Evolutionary conservation across 495 filamentous ascomycete species (phyloP), one percentile per base, ranked within the genome.

Genomic region (Annulohypoxylon nitens): DNA sequence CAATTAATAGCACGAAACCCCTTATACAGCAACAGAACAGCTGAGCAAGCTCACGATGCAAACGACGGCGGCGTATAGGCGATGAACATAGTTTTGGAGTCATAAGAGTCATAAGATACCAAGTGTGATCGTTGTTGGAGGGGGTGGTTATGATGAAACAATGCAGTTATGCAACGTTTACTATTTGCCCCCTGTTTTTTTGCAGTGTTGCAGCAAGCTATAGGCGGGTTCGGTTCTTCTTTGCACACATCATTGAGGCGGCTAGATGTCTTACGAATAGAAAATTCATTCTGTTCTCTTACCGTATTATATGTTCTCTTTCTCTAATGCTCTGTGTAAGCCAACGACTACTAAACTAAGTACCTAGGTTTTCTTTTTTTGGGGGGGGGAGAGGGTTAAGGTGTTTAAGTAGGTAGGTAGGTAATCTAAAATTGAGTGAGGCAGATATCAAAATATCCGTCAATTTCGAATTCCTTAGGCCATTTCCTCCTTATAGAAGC

Each of bases 111-210:
- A 30, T 30, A 26, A 73, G 59, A 67, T 73, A 63, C 70, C 70
- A 68, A 33, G 45, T 59, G 33, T 34, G 41, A 63, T 61, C 30
- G 23, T 4, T 50, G 43, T 51, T 57, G 59, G 39, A 45, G 12
- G 30, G 51, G 9, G 53, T 37, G 43, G 59, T 54, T 41, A n/a
- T 34, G 26, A 23, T 20, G 6, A 58, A 47, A 7, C 60, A 59
- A 39, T 37, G 51, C 39, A 64, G 30, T 23, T 34, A 51, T 60
- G 7, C 18, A 45, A 51, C 41, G 60, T 48, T 51, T 60, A 47
- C 64, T 66, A 47, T 68, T 66, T 71, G 48, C 55, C 37, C 62
- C 61, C 45, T 58, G 51, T 48, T 67, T 48, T 54, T 47, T 64
- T 20, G 51, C 53, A 47, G 53, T 59, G 26, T 48, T 50, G 39